Base-by-base conservation (phyloP, 2,329 filamentous ascomycete genomes). In the Colletotrichum kahawae region DNA sequence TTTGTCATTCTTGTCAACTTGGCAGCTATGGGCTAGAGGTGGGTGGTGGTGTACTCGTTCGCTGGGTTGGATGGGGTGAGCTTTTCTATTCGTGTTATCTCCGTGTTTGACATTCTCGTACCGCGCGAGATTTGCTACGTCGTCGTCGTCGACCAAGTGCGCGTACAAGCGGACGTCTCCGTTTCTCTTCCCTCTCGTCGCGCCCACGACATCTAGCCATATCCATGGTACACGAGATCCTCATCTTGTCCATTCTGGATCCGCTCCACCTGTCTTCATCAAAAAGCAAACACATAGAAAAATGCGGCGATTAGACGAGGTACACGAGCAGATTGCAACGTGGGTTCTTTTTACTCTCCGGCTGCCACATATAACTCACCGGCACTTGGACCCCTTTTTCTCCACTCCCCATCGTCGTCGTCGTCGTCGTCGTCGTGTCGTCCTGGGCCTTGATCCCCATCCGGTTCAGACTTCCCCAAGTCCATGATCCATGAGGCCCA, bases 211-310 rank as follows among this genome's bases (percentile, higher is more conserved):
- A 27, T 38, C 34, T n/a, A 33, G 33, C 51, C 51, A 48, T 13
- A 24, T 57, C 54, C 21, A 57, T 57, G 27, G 16, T 57, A 29
- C 54, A 48, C 57, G 29, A 31, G 16, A 48, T 31, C 27, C 27
- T 43, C 16, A 51, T 7, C 12, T 16, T 29, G 18, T 27, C 13
- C n/a, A 33, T 56, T 21, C 31, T 70, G 66, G 66, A 36, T 27
- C 27, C 67, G 36, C 67, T 71, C 59, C 71, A 74, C 67, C 70
- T 51, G 51, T 71, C 71, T 71, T 71, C 34, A 71, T 36, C 67
- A 65, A 60, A 54, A 66, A 29, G 63, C 36, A 48, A 51, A 31
- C 24, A 31, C 43, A 48, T 21, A 13, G 18, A n/a, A 21, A 48
- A 48, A 48, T 48, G 43, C 43, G n/a, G 59, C 38, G 56, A 33